Evolutionary conservation across 164 flowering plant species (phyloP), one percentile per base, ranked within the genome.

Genomic region (Amborella trichopoda): DNA sequence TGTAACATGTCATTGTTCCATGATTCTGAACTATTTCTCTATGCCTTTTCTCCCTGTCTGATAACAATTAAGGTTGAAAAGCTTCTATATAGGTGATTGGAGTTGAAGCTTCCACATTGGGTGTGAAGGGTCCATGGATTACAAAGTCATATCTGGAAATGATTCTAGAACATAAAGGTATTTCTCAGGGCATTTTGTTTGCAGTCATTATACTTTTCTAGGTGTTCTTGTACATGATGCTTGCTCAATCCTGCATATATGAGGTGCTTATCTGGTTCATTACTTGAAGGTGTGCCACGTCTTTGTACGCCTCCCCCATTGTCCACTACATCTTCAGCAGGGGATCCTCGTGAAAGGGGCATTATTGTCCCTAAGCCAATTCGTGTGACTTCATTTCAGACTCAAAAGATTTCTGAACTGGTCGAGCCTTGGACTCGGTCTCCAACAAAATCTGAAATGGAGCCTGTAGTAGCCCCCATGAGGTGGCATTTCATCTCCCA

Each of bases 401-500:
- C 69, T 49, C 72, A 70, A 32, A 71, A 55, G 48, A 70, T 84
- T 44, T 96, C 87, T 51, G 99, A 91, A 60, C 52, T 87, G 32
- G 73, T 95, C 56, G 95, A 76, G 64, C 95, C 96, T 30, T 91
- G 99, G 99, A 91, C 99, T 41, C 75, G 99, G 30, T 91, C 99
- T 38, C 99, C 99, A 33, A 91, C 96, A 50, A 91, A 87, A 61
- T 74, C 99, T 16, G 70, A 80, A 62, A 69, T 77, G 80, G 99
- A 91, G 40, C 95, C 96, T 53, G 73, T 87, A 20, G 44, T 78
- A 21, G 90, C 85, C 38, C n/a, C n/a, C n/a, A n/a, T n/a, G n/a
- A 72, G 83, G 27, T 91, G 99, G 99, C 79, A 65, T 49, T 84
- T 91, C 59, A 63, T 76, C 41, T 58, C 95, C 23, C 59, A 73